A percentile compares a stretch with the other conserved stretches of the same genome.
Conservation (phyloP, 352 stramenopile genomes). For the Phytophthora meadii region DNA sequence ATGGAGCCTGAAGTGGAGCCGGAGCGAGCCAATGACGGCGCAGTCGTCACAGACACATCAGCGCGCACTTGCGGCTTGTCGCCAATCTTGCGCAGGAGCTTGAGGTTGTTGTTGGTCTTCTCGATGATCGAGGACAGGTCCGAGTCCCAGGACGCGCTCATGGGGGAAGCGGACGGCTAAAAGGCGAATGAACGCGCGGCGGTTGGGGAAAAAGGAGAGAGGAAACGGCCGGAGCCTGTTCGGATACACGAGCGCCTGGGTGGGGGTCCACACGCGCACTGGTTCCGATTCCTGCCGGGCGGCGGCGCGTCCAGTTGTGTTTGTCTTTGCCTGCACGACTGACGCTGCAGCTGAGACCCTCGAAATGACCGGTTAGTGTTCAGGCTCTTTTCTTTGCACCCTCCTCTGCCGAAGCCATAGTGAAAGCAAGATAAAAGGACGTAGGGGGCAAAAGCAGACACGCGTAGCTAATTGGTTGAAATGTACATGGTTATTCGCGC, state of each 20-base stretch:
- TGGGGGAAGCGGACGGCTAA: slow-evolving; percentile 19
- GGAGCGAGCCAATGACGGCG: slow-evolving; percentile 16
- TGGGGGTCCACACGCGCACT: neutral
- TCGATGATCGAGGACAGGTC: slow-evolving; percentile 89
- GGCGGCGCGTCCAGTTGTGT: slow-evolving; percentile 21
- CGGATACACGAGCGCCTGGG: neutral
- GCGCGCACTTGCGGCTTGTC: slow-evolving; percentile 66
- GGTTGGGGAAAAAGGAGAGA: neutral
- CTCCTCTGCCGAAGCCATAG: slow-evolving; percentile 17
- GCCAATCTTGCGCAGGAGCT: slow-evolving; percentile 80
- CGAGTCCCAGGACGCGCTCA: slow-evolving; percentile 85
- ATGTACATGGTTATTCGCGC: neutral
- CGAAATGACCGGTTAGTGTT: slow-evolving; percentile 13
- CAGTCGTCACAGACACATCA: slow-evolving; percentile 48
- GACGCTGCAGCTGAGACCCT: slow-evolving; percentile 3
- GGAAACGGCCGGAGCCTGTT: slow-evolving; percentile 8
- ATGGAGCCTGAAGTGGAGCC: slow-evolving; percentile 21
- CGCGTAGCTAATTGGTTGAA: slow-evolving; percentile 11
- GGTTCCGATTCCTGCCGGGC: neutral
- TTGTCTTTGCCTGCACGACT: slow-evolving; percentile 8
- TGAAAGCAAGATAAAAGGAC: slow-evolving; percentile 8
- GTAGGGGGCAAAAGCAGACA: neutral
- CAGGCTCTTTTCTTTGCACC: slow-evolving; percentile 14
- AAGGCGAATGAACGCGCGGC: slow-evolving; percentile 9
- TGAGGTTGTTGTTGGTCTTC: slow-evolving; percentile 90